phyloP scores from a whole-genome alignment of 495 filamentous ascomycete species.

The Aspergillus nidulans region DNA sequence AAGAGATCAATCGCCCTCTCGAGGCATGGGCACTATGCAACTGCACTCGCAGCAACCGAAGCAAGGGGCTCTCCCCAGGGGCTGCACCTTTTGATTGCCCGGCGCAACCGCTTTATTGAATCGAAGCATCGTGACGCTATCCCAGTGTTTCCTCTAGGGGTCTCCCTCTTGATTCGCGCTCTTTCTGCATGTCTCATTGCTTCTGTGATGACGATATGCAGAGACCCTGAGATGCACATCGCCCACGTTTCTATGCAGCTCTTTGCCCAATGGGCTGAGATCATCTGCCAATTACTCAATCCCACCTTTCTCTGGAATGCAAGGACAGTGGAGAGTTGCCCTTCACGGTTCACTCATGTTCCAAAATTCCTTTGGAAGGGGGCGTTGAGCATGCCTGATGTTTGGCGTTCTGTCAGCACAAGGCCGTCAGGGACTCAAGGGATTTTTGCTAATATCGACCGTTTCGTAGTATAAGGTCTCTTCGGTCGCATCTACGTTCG shows the following conservation, averaged over 20 bases:
- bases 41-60: slow-evolving; percentile 20
- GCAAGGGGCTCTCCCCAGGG: slow-evolving; percentile 26
- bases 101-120: slow-evolving; percentile 17
- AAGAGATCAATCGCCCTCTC: slow-evolving; percentile 12
- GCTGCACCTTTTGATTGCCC: slow-evolving; percentile 22
- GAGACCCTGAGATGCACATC: slow-evolving; percentile 16
- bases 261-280: slow-evolving; percentile 18
- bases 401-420: slow-evolving; percentile 16
- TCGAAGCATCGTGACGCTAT: slow-evolving; percentile 14
- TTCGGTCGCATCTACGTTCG: slow-evolving; percentile 4
- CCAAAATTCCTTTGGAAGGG: slow-evolving; percentile 25
- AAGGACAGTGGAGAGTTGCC: slow-evolving; percentile 25
- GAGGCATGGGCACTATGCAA: slow-evolving; percentile 16
- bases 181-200: slow-evolving; percentile 22
- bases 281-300: background rate
- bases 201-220: slow-evolving; percentile 21
- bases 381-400: slow-evolving; percentile 19
- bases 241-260: slow-evolving; percentile 23
- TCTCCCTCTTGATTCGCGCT: slow-evolving; percentile 11
- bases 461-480: slow-evolving; percentile 20
- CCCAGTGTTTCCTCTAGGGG: slow-evolving; percentile 11
- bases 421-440: slow-evolving; percentile 19
- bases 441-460: slow-evolving; percentile 12
- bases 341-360: slow-evolving; percentile 20
- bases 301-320: slow-evolving; percentile 27